A percentile compares a stretch with the other conserved stretches of the same genome.
Conservation (phyloP, 192 early-diverging fungal genomes). For the Geranomyces michiganensis region DNA sequence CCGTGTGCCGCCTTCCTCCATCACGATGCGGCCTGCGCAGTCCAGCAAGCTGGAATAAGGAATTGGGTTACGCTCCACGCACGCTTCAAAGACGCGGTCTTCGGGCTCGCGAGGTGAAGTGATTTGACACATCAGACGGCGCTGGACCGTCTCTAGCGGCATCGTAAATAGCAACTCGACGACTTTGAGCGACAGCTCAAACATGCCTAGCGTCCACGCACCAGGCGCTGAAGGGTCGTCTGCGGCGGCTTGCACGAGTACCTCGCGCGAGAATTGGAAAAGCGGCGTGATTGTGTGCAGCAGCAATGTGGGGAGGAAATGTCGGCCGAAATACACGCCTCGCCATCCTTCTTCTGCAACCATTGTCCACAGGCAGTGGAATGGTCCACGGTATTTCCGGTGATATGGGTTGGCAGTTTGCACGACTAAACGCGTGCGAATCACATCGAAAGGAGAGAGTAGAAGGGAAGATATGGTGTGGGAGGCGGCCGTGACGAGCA, state of each 20-base stretch:
- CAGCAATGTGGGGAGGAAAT: constrained; percentile 78
- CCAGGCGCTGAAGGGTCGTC: not conserved
- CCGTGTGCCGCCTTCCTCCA: constrained; percentile 51
- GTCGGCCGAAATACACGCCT: constrained; percentile 72
- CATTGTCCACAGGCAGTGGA: constrained; percentile 76
- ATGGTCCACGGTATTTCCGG: constrained; percentile 80
- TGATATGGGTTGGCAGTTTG: constrained; percentile 80
- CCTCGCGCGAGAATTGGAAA: constrained; percentile 41
- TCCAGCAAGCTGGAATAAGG: constrained; percentile 56
- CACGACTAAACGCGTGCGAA: constrained; percentile 80
- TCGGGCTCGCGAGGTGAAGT: constrained; percentile 21
- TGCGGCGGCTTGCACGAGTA: not conserved
- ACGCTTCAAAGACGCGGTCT: constrained; percentile 37
- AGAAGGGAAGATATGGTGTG: constrained; percentile 76
- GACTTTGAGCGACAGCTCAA: constrained; percentile 2
- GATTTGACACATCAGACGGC: constrained; percentile 80
- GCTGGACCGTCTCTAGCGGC: constrained; percentile 85
- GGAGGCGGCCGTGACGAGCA: constrained; percentile 71
- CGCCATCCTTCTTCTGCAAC: constrained; percentile 76
- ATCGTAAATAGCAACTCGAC: constrained; percentile 76
- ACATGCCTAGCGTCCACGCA: not conserved
- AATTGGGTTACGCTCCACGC: constrained; percentile 40
- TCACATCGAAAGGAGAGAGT: constrained; percentile 85
- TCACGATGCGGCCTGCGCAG: constrained; percentile 42
- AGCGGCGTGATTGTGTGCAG: constrained; percentile 74